Percentiles rank a stretch among this genome's conserved stretches.
These are phyloP conservation scores for Casuarina equisetifolia DNA, from an alignment of 306 rosid genomes.

Conservation along the genomic window DNA sequence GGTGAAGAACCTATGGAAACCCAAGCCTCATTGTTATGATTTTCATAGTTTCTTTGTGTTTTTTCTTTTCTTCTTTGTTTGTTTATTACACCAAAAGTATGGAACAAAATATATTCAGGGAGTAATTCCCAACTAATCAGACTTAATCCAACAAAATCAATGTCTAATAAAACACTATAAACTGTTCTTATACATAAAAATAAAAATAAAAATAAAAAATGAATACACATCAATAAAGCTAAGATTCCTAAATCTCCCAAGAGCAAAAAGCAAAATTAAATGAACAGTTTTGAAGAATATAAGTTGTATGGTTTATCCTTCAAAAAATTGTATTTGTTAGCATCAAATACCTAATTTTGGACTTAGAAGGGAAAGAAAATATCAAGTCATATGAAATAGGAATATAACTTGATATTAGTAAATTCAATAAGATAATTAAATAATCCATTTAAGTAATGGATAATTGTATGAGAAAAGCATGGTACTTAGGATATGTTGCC, in stretches of 20 bases:
- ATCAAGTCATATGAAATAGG: neutral
- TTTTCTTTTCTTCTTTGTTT: too few relatives aligned
- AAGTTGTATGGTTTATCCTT: too few relatives aligned
- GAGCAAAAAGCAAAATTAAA: too few relatives aligned
- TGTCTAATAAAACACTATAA: neutral
- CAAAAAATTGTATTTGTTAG: neutral
- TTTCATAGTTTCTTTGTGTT: neutral
- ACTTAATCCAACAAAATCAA: neutral
- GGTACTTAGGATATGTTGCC: conserved; percentile 74
- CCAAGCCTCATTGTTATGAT: neutral
- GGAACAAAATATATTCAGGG: neutral
- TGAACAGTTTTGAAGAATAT: too few relatives aligned
- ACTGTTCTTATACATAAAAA: neutral
- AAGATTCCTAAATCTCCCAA: too few relatives aligned
- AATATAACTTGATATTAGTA: neutral
- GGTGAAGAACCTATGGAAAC: neutral
- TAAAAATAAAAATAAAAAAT: too few relatives aligned
- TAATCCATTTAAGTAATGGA: neutral
- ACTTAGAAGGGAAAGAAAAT: too few relatives aligned
- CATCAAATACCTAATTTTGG: too few relatives aligned
- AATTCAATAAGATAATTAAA: neutral
- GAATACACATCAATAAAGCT: too few relatives aligned
- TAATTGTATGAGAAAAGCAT: conserved; percentile 5
- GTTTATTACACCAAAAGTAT: too few relatives aligned
- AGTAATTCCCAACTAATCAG: neutral